Evolutionary conservation across 129 eudicot genomes (phyloP).

Genomic region (Ambrosia artemisiifolia): DNA sequence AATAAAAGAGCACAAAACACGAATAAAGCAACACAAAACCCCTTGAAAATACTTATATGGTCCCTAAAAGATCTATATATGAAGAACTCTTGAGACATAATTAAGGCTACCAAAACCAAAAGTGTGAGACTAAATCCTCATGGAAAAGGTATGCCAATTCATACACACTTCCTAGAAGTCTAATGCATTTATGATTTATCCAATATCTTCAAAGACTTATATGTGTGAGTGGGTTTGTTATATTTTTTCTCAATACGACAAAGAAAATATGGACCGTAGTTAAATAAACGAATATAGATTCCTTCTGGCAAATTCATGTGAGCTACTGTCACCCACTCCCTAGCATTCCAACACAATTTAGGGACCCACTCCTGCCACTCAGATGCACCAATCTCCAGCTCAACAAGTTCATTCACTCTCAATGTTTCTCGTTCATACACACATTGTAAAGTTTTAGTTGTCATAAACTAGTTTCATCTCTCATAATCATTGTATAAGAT

Average conservation of each 20-base stretch:
- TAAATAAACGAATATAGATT: constrained; percentile 22
- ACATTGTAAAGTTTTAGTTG: background rate
- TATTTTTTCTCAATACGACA: background rate
- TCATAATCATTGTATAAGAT: background rate
- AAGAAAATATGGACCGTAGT: constrained; percentile 7
- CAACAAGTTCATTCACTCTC: constrained; percentile 33
- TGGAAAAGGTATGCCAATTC: too few relatives aligned
- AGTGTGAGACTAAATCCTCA: too few relatives aligned
- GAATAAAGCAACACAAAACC: too few relatives aligned
- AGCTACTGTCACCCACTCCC: constrained; percentile 57
- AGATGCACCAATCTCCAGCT: constrained; percentile 19
- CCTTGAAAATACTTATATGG: too few relatives aligned
- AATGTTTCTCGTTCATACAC: constrained; percentile 23
- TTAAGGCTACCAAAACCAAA: too few relatives aligned
- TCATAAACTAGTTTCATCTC: background rate
- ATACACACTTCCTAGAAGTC: too few relatives aligned
- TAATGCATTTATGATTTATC: too few relatives aligned
- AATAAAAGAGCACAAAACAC: too few relatives aligned
- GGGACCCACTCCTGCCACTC: constrained; percentile 30
- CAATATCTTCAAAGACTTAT: too few relatives aligned
- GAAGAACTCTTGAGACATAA: too few relatives aligned
- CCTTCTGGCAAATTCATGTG: constrained; percentile 46
- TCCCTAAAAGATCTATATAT: too few relatives aligned
- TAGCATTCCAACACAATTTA: constrained; percentile 37
- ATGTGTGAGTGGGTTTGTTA: background rate